Percentiles rank a stretch among this genome's conserved stretches.
Evolutionary conservation across 1,284 basidiomycete species (phyloP).

Genomic region (Irpex lacteus): DNA sequence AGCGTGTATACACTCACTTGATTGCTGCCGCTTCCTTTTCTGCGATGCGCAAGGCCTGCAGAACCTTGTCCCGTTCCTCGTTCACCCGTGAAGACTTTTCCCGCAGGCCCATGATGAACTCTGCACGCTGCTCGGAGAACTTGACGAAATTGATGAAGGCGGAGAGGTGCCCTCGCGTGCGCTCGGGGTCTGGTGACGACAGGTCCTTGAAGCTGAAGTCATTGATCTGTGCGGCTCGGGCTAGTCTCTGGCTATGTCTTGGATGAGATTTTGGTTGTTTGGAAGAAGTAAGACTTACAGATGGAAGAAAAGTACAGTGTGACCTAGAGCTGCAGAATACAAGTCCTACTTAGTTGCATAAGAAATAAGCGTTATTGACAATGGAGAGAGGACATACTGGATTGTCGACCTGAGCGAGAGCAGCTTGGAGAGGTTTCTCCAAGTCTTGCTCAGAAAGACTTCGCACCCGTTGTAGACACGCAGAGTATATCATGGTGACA

Average conservation of each 20-base stretch:
- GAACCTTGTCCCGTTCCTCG: slow-evolving; percentile 53
- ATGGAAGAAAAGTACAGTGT: slow-evolving; percentile 29
- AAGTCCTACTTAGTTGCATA: slow-evolving; percentile 23
- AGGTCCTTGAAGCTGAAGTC: slow-evolving; percentile 80
- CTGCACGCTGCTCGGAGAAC: slow-evolving; percentile 74
- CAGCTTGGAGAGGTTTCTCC: slow-evolving; percentile 45
- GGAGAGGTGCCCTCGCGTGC: slow-evolving; percentile 74
- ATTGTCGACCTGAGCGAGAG: slow-evolving; percentile 36
- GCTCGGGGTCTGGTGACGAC: slow-evolving; percentile 64
- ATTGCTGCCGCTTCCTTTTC: slow-evolving; percentile 55
- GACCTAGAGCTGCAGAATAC: slow-evolving; percentile 25
- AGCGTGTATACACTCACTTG: slow-evolving; percentile 46
- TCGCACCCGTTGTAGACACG: slow-evolving; percentile 71
- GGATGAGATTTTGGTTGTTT: neutral
- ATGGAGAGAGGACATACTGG: slow-evolving; percentile 30
- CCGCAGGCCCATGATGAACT: slow-evolving; percentile 58
- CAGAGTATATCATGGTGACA: slow-evolving; percentile 64
- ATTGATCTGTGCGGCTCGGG: slow-evolving; percentile 69
- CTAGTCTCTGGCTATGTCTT: slow-evolving; percentile 55
- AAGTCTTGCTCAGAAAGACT: slow-evolving; percentile 54
- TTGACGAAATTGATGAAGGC: slow-evolving; percentile 93
- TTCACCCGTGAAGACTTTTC: slow-evolving; percentile 55
- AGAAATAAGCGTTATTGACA: no score
- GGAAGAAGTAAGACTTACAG: slow-evolving; percentile 18
- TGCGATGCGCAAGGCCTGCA: slow-evolving; percentile 48